A percentile compares a stretch with the other conserved stretches of the same genome.
These are phyloP conservation scores for Neurospora sp. DNA, from an alignment of 495 filamentous ascomycete species.

Conservation along the genomic window DNA sequence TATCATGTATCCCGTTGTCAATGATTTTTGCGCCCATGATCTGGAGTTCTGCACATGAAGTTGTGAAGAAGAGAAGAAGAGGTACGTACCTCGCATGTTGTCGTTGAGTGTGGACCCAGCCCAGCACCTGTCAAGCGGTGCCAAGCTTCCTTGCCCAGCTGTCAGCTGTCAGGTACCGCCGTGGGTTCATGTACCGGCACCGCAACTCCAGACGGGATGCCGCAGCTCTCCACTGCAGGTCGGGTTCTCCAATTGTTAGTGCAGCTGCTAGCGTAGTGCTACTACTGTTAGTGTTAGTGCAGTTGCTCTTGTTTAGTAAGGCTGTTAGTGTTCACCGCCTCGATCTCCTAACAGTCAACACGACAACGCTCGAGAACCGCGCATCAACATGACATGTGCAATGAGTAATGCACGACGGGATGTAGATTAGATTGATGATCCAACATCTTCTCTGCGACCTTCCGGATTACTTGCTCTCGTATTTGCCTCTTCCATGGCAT, in stretches of 20 bases:
- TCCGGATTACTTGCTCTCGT: not conserved
- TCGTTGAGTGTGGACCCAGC: not conserved
- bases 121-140: not conserved
- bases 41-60: not conserved
- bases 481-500: not conserved
- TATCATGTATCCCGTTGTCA: not conserved
- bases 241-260: not conserved
- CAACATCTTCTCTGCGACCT: not conserved
- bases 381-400: not conserved
- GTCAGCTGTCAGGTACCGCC: not conserved
- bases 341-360: not conserved
- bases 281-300: not conserved
- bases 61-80: not conserved
- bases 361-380: not conserved
- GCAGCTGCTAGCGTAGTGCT: not conserved
- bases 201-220: not conserved
- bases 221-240: not conserved
- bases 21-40: not conserved
- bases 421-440: not conserved
- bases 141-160: not conserved
- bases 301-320: not conserved
- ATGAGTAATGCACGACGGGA: not conserved
- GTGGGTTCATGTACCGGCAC: not conserved
- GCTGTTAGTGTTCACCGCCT: not conserved
- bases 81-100: not conserved